These are phyloP conservation scores for Cryoendolithus antarcticus DNA, from an alignment of 2,329 filamentous ascomycete species.

Conservation along the genomic window DNA sequence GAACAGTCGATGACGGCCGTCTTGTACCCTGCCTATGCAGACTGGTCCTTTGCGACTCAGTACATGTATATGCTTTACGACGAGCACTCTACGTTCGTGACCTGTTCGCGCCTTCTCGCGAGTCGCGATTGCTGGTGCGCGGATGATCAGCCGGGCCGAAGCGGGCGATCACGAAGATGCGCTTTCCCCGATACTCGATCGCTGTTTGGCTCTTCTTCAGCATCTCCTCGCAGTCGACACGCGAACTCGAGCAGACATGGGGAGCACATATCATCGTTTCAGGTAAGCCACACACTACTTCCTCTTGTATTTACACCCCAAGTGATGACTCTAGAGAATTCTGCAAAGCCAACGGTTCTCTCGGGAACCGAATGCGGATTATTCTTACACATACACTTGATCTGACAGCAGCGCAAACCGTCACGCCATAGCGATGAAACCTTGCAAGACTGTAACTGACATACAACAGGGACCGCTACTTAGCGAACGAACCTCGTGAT, in stretches of 20 bases:
- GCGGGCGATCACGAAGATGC: not conserved
- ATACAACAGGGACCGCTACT: too few relatives aligned
- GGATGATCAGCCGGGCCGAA: not conserved
- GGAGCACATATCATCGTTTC: too few relatives aligned
- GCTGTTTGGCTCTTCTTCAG: too few relatives aligned
- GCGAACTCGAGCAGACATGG: too few relatives aligned
- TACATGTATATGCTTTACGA: not conserved
- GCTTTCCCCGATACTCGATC: not conserved
- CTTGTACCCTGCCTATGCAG: not conserved
- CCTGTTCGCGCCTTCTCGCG: not conserved
- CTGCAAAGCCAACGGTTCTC: slow-evolving; percentile 37
- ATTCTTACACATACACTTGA: slow-evolving; percentile 34
- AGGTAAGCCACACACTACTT: too few relatives aligned
- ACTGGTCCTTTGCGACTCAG: not conserved
- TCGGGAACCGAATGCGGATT: slow-evolving; percentile 30
- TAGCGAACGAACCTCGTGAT: too few relatives aligned
- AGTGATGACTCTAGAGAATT: slow-evolving; percentile 36
- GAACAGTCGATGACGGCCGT: not conserved
- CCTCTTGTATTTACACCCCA: not conserved
- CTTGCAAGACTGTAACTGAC: too few relatives aligned
- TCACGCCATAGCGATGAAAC: too few relatives aligned
- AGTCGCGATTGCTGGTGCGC: not conserved
- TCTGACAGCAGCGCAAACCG: slow-evolving; percentile 22
- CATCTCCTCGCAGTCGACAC: too few relatives aligned
- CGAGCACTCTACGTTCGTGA: not conserved